These are phyloP conservation scores for Eruca vesicaria DNA, from an alignment of 441 rosid genomes.

Conservation along the genomic window DNA sequence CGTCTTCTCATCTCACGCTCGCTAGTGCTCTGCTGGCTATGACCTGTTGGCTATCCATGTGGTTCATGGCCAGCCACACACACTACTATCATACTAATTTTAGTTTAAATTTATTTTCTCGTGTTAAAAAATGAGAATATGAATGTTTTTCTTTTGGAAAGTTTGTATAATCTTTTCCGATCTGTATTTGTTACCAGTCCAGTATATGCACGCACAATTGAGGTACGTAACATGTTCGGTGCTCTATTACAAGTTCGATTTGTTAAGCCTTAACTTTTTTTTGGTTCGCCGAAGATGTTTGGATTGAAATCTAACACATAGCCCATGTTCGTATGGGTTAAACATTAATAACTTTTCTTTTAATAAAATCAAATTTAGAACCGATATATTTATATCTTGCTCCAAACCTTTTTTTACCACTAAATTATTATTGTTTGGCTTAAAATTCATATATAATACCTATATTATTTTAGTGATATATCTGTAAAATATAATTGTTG, in stretches of 20 bases:
- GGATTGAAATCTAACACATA: background rate
- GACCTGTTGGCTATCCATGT: background rate
- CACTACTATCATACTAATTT: background rate
- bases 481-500: background rate
- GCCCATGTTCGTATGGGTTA: background rate
- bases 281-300: background rate
- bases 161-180: background rate
- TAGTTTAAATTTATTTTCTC: background rate
- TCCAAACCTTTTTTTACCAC: background rate
- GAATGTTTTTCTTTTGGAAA: background rate
- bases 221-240: background rate
- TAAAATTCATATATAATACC: background rate
- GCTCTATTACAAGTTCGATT: background rate
- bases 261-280: background rate
- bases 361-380: background rate
- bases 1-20: background rate
- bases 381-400: background rate
- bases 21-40: conserved; percentile 8
- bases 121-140: background rate
- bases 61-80: conserved; percentile 26
- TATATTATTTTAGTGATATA: background rate
- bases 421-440: background rate
- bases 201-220: background rate
- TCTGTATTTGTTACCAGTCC: background rate
- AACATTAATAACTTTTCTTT: too few relatives aligned